Evolutionary conservation across 495 filamentous ascomycete species (phyloP), one percentile per base, ranked within the genome.

Genomic region (Glonium stellatum): DNA sequence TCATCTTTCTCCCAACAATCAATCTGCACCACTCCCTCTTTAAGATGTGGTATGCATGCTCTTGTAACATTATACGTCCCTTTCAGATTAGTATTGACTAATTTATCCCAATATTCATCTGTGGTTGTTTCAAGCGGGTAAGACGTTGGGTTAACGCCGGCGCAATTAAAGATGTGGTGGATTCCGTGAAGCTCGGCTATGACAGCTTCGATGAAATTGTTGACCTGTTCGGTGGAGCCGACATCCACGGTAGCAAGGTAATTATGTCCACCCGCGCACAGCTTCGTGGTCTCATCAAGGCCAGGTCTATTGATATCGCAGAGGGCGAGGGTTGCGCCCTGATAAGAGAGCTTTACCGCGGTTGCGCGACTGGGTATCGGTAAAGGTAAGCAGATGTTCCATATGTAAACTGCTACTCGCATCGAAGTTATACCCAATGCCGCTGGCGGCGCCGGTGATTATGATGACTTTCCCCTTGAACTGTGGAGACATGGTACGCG

Each of bases 381-480:
- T 1, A 22, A 36, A 58, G 23, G 31, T 57, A 4, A 44, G 60
- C 42, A 47, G 53, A 41, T 18, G 13, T n/a, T 57, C 35, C 27
- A 22, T 35, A n/a, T 34, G 35, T 6, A n/a, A 22, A 11, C 13
- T 46, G 25, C 37, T 0, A 51, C n/a, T 21, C 13, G 57, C 21
- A 11, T 23, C 22, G 21, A 15, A 27, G 54, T 12, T 46, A 25
- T 67, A 67, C 58, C 80, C 80, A 58, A 83, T 82, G 54, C 80
- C 79, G 42, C 73, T 77, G n/a, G 73, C 77, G 15, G 78, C 79
- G 11, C 79, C 79, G 6, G 80, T 82, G 55, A 81, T 73, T 23
- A 81, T 65, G 61, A 76, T 71, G 9, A 75, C 74, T 61, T 74
- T 75, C 60, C 67, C 70, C 25, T 72, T 36, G 55, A 77, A 73